Base-by-base conservation (phyloP, 495 filamentous ascomycete genomes). In the Daldinia decipiens region DNA sequence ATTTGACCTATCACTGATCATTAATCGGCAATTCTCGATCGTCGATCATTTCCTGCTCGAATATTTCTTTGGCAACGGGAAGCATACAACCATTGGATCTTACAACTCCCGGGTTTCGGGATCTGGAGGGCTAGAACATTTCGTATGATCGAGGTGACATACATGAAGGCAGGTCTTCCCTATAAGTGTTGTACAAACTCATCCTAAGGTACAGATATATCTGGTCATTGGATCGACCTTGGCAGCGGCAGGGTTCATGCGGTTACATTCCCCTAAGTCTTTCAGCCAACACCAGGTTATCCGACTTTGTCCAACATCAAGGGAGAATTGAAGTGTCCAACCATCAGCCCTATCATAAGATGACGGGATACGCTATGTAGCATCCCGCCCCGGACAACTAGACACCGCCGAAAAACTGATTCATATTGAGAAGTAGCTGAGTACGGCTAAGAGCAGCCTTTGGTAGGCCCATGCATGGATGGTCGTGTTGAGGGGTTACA, bases 31-130 rank as follows among this genome's bases (percentile, higher is more conserved):
- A 34, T 43, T 43, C 15, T 31, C 12, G 39, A 31, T 55, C 29
- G 53, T 53, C 27, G 47, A 50, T 70, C 60, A 38, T 55, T 54
- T 4, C 19, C 29, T 45, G 24, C 34, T 51, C 21, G 38, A 54
- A 26, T 3, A 31, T 26, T 29, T 3, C 4, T 56, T 70, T 11
- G 17, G 31, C 5, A n/a, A 34, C 40, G 45, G 63, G 63, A 53
- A 57, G 7, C 31, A 59, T 63, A 50, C 36, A 63, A 32, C 47
- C 45, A 24, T 64, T 54, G 31, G 63, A 19, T 4, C 40, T 17
- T 26, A 21, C 24, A 65, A 60, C n/a, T n/a, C 36, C 38, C n/a
- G 17, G 15, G 26, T 36, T 38, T 34, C 26, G 26, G 13, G 32
- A 32, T 31, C 13, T 5, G 17, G 15, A 29, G n/a, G 19, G 6